Base-by-base conservation (phyloP, 2,329 filamentous ascomycete species). In the Gaeumannomyces sp. region DNA sequence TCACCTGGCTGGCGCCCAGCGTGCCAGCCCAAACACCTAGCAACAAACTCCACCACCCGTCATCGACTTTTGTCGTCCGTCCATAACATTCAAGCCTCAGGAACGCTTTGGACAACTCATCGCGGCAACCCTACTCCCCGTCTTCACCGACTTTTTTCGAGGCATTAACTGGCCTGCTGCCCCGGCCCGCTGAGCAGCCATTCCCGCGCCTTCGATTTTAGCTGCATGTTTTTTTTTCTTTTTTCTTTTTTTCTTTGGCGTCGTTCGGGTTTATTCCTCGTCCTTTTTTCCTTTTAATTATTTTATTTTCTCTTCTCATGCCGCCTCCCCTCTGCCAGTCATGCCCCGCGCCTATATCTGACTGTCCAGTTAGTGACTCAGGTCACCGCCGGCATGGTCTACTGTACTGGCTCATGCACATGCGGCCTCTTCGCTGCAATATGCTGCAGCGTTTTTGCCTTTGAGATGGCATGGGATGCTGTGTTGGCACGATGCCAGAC, bases 131-230 rank as follows among this genome's bases (percentile, higher is more conserved):
- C 27, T 60, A 19, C 35, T 60, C 31, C 16, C 27, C 6, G 27
- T 11, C 59, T 38, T 59, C 57, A 59, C 57, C 57, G 57, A 59
- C 57, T 59, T 59, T 59, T n/a, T 59, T n/a, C 45, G 19, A 22
- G n/a, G 45, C 45, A 53, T 53, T 11, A 53, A 53, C 25, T 53
- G 45, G 45, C n/a, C 45, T 53, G 19, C 45, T 53, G 45, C 22
- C 45, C 45, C 27, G 57, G 25, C 27, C 29, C 50, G 59, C 59
- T 33, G 22, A 50, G 38, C 53, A 63, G 45, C 53, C 38, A 22
- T 53, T 50, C 60, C 45, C 45, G 27, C 35, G 38, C 50, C 45
- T 62, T 50, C 22, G 16, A 35, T 35, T 50, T 31, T 38, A 25
- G 22, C 25, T 64, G 56, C 38, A 5, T n/a, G 28, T 1, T 35